phyloP scores from a whole-genome alignment of 768 basidiomycete species.

The Paxillus rubicundulus region DNA sequence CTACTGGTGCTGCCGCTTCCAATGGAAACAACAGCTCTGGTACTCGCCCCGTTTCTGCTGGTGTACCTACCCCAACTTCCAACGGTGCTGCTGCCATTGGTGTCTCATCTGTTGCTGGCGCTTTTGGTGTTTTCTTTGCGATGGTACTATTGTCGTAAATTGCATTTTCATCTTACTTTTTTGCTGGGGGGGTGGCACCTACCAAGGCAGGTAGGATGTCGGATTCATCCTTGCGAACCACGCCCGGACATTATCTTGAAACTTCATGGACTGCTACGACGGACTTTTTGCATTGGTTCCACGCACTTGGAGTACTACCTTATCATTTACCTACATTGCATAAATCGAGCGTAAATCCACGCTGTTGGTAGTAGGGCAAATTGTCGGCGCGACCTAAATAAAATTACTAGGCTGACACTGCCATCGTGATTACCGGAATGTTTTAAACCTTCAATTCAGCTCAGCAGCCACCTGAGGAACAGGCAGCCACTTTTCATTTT shows the following conservation, averaged over 20 bases:
- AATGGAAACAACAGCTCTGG: not conserved
- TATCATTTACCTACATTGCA: too few relatives aligned
- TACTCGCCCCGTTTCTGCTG: slow-evolving; percentile 15
- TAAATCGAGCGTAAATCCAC: too few relatives aligned
- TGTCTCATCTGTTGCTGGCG: slow-evolving; percentile 31
- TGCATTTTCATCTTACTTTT: not conserved
- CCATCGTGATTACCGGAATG: too few relatives aligned
- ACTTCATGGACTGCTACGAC: not conserved
- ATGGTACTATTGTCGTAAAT: slow-evolving; percentile 35
- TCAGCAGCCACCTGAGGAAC: too few relatives aligned
- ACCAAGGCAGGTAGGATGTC: not conserved
- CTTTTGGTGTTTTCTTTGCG: slow-evolving; percentile 34
- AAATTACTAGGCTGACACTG: too few relatives aligned
- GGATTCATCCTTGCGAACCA: not conserved
- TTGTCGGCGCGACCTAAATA: not conserved
- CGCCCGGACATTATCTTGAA: not conserved
- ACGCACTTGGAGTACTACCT: not conserved
- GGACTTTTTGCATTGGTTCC: not conserved
- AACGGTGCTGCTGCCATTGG: slow-evolving; percentile 19
- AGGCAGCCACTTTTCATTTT: not conserved
- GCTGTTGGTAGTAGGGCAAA: not conserved
- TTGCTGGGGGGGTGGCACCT: not conserved
- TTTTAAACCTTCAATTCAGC: too few relatives aligned
- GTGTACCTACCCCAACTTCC: slow-evolving; percentile 15
- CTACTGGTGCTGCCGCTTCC: slow-evolving; percentile 2